A percentile compares a stretch with the other conserved stretches of the same genome.
phyloP scores from a whole-genome alignment of 106 monocot species.

The Platanthera zijinensis region DNA sequence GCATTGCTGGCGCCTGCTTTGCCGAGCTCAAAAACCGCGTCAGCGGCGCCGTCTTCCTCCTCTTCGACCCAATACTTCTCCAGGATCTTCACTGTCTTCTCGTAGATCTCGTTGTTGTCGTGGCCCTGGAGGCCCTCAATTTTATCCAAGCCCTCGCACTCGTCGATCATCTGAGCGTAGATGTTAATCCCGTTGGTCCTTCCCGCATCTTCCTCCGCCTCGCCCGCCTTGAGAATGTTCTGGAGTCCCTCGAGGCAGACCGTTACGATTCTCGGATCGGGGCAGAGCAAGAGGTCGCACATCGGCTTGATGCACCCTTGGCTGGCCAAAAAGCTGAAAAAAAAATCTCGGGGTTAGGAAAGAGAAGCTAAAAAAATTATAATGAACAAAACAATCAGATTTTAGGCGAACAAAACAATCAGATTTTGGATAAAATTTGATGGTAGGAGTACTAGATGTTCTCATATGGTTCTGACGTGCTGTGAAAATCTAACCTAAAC shows the following conservation, averaged over 20 bases:
- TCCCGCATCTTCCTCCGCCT: conserved; percentile 17
- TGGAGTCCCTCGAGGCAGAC: conserved; percentile 26
- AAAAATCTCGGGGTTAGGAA: not conserved
- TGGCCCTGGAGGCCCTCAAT: conserved; percentile 26
- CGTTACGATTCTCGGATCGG: conserved; percentile 8
- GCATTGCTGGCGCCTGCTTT: not conserved
- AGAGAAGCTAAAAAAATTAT: not conserved
- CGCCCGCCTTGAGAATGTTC: conserved; percentile 23
- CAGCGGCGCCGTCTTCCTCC: conserved; percentile 5
- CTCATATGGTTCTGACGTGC: too few relatives aligned
- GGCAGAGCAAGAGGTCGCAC: conserved; percentile 25
- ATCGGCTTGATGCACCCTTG: conserved; percentile 28
- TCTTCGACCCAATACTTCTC: conserved; percentile 26
- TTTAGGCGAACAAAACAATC: too few relatives aligned
- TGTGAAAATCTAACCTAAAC: too few relatives aligned
- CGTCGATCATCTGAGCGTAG: conserved; percentile 19
- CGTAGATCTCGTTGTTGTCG: conserved; percentile 20
- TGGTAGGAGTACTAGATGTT: too few relatives aligned
- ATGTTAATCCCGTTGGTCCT: conserved; percentile 13
- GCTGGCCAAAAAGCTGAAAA: conserved; percentile 21
- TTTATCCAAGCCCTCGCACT: conserved; percentile 28
- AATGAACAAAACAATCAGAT: not conserved
- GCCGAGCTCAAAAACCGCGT: conserved; percentile 5
- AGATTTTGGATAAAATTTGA: too few relatives aligned
- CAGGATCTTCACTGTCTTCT: conserved; percentile 16